Base-by-base conservation (phyloP, 2,329 filamentous ascomycete genomes). In the Apiospora arundinis region DNA sequence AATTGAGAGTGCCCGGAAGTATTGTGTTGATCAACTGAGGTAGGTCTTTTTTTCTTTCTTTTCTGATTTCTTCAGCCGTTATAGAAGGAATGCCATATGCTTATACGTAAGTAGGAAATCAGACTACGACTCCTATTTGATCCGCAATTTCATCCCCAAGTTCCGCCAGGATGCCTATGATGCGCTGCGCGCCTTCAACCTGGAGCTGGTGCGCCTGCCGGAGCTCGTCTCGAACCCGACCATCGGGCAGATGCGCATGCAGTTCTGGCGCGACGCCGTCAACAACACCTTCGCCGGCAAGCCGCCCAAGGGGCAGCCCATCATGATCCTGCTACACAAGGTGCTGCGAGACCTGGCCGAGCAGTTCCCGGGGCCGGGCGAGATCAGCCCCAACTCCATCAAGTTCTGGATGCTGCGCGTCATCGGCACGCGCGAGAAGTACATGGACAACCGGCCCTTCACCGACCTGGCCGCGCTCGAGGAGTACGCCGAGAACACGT, bases 201-300 rank as follows among this genome's bases (percentile, higher is more conserved):
- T 98, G 77, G 95, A 98, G 81, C 89, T 98, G 72, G 93, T 95
- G 63, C 90, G 93, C 71, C 92, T 98, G 73, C 94, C 96, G 71
- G 95, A 98, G 82, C 91, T 93, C 16, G 95, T 96, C 25, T 96
- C 93, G 66, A 96, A 93, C 73, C 90, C 93, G n/a, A 92, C 92
- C 4, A 93, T 98, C 73, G 95, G 94, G 68, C 87, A 92, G 69
- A 91, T 98, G 87, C 94, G 96, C 74, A 92, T 97, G 82, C 94
- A 97, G 81, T 98, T 98, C 85, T 98, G 96, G 93, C 90, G 93
- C 68, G 95, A 98, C 76, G 91, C 93, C 5, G 85, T 99, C 69
- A 89, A 92, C 70, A 91, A 92, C 73, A 92, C 93, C 1, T 92
- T 98, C 72, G 87, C 92, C 1, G 93, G 92, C 44, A 85, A 86